Base-by-base conservation (phyloP, 306 rosid species). In the Cyamopsis tetragonoloba region DNA sequence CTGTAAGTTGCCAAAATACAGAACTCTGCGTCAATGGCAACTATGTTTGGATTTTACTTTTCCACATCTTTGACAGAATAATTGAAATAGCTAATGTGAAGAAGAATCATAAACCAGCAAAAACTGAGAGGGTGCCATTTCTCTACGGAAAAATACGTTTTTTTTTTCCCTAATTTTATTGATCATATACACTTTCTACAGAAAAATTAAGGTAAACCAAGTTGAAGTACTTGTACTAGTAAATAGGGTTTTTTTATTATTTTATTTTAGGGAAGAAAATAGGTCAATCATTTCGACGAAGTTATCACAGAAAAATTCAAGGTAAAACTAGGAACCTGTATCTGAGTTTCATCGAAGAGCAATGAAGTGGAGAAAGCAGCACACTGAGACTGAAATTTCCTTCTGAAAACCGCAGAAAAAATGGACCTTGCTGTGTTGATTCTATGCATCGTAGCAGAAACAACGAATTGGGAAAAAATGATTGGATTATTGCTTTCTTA, bases 291-390 rank as follows among this genome's bases (percentile, higher is more conserved):
- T 34, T 62, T 70, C 53, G 10, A 43, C 57, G 0, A 18, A 3
- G 6, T 18, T 64, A 12, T 6, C 18, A 67, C 0, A 6, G 7
- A 11, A 38, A 61, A 46, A 18, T 35, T 27, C 17, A 63, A 4
- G 44, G 15, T 12, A 12, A 8, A 35, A 35, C 12, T 1, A 11
- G 31, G 57, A 51, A 88, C 98, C 96, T 87, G 98, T 68, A 87
- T 74, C 81, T 92, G 93, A 50, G 98, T 92, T 28, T 92, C 95
- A 26, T 92, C 96, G 75, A 87, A 89, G 64, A 87, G 98, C 12
- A 92, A 58, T 17, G 96, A 81, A 5, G 95, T 84, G 19, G 98
- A 87, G 73, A 84, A 86, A 12, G 87, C 71, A 71, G 90, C 87
- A 71, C 49, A 55, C 3, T 53, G 77, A 61, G 76, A 56, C 2